Evolutionary conservation across 345 rosid genomes (phyloP), one percentile per base, ranked within the genome.

Genomic region (Boechera divaricarpa): DNA sequence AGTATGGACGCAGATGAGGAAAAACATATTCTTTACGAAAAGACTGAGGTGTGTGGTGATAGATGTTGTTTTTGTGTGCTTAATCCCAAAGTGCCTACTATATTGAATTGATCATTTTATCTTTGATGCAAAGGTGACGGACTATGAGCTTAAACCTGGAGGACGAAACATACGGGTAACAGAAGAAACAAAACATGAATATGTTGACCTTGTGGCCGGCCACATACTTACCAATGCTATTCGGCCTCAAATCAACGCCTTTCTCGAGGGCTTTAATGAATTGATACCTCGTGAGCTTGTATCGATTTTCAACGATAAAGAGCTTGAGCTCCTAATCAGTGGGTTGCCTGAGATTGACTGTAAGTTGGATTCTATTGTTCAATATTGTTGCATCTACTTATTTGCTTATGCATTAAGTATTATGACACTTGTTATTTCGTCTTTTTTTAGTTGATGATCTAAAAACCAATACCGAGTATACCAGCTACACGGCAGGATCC

Each of bases 261-360:
- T 94, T 88, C 84, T 94, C 1, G 94, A 89, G 36, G 98, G 98
- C 67, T 94, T 92, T 79, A 79, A 64, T 67, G 98, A 94, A 72
- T 79, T 94, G 85, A 86, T 92, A 28, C 89, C 92, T 3, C 82
- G 87, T 59, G 92, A 92, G 33, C 96, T 94, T 28, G 90, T 94
- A 71, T 90, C 97, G 64, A 88, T 92, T 54, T 94, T 94, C 63
- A 90, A 94, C 60, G 98, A 94, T 72, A 94, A 94, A 85, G 98
- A 94, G 91, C 95, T 94, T n/a, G 98, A 94, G 87, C 93, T 94
- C 10, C 90, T 94, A 47, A 94, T 94, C 73, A 94, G 98, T n/a
- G 98, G 98, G 33, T 91, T 94, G 79, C 98, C 98, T n/a, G 98
- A 94, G 83, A 94, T 94, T 82, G 98, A 94, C 75, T 82, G 98